These are phyloP conservation scores for Ehretia macrophylla DNA, from an alignment of 257 asterid species.

Conservation along the genomic window DNA sequence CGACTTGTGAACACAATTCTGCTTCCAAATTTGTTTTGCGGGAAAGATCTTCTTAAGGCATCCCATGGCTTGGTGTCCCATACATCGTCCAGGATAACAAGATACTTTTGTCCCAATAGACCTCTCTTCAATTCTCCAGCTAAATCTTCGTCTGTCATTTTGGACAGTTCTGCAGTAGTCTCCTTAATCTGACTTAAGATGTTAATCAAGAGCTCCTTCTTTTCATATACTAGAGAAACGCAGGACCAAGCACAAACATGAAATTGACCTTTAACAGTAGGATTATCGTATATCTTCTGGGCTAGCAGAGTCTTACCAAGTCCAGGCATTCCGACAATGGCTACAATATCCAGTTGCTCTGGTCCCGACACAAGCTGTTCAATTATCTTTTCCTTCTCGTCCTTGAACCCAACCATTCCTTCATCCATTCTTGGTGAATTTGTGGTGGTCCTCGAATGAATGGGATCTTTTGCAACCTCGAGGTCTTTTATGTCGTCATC, in stretches of 20 bases:
- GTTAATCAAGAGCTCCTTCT: slow-evolving; percentile 3
- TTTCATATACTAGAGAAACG: slow-evolving; percentile 8
- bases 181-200: background rate
- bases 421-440: background rate
- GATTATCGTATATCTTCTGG: slow-evolving; percentile 5
- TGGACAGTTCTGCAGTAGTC: background rate
- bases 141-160: background rate
- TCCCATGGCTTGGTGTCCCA: slow-evolving; percentile 14
- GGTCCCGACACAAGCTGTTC: slow-evolving; percentile 3
- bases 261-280: background rate
- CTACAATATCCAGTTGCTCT: background rate
- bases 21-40: slow-evolving; percentile 9
- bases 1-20: slow-evolving; percentile 13
- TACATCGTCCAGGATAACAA: slow-evolving; percentile 18
- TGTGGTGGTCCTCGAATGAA: background rate
- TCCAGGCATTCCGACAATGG: slow-evolving; percentile 21
- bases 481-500: background rate
- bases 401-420: slow-evolving; percentile 3
- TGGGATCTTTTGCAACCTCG: too few relatives aligned
- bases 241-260: slow-evolving; percentile 6
- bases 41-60: background rate
- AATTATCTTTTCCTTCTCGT: slow-evolving; percentile 1
- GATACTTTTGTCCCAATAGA: slow-evolving; percentile 4
- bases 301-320: slow-evolving; percentile 15
- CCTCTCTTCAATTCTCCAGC: background rate